Evolutionary conservation across 2,329 filamentous ascomycete species (phyloP).

Genomic region (Verticillium dahliae): DNA sequence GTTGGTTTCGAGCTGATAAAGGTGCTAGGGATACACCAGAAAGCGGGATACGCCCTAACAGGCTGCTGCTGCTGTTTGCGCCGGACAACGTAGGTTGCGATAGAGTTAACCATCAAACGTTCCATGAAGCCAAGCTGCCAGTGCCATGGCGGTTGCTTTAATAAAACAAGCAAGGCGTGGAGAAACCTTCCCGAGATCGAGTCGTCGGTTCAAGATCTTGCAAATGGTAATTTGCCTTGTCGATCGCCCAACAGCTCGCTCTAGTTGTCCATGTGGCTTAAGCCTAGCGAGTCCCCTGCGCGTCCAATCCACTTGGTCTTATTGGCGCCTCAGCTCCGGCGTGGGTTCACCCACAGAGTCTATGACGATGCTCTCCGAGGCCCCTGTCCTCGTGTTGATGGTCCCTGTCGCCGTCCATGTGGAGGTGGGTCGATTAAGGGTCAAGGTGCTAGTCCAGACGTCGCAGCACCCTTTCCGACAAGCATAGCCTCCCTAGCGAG

Average conservation of each 20-base stretch:
- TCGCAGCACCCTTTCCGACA: background rate
- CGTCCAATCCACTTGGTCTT: background rate
- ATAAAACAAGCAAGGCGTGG: background rate
- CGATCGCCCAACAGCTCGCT: background rate
- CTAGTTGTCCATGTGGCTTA: background rate
- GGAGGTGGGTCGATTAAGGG: background rate
- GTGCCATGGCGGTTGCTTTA: background rate
- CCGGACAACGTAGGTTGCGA: background rate
- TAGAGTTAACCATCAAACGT: background rate
- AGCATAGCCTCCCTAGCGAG: too few relatives aligned
- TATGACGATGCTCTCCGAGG: conserved; percentile 3
- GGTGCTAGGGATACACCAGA: too few relatives aligned
- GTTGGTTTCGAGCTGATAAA: too few relatives aligned
- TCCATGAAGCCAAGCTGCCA: background rate
- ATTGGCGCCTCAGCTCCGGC: background rate
- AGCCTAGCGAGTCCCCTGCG: background rate
- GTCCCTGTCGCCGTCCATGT: background rate
- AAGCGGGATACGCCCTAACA: background rate
- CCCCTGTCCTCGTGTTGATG: background rate
- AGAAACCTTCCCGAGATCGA: background rate
- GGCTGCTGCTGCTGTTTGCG: background rate
- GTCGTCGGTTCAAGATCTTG: background rate
- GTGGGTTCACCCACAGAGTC: background rate
- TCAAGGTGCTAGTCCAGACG: background rate
- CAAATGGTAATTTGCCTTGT: background rate